Evolutionary conservation across 768 basidiomycete species (phyloP), one percentile per base, ranked within the genome.

Genomic region (Boletus rubescentipes): DNA sequence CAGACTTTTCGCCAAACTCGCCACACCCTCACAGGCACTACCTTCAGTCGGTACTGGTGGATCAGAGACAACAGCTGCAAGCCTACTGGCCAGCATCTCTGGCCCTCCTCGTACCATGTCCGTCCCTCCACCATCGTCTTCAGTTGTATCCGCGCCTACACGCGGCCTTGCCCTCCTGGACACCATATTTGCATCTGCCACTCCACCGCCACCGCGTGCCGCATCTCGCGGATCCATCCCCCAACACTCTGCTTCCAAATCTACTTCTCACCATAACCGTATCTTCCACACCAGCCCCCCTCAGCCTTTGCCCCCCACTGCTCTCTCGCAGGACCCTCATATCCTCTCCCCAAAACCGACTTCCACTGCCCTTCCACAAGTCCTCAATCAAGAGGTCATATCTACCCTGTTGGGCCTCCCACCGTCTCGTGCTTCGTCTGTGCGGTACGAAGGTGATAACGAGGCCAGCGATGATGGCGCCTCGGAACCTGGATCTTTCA

Each of bases 111-210:
- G 71, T 23, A 58, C 67, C 35, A 70, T 58, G 55, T 62, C 69
- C 46, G 60, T 61, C 18, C 66, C 67, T 16, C 67, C 67, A 31
- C 48, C 49, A 7, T 62, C 69, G 37, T 69, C 73, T 29, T 59
- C 73, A 7, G 44, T 64, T 50, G 46, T 46, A 52, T 49, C 57
- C 34, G 53, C 67, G 38, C 66, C 72, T 21, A 63, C 70, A 36
- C 79, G 80, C n/a, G 86, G 88, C 7, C 73, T 80, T 44, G 73
- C 80, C 16, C 74, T 91, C 31, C 72, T 91, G 15, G 76, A 87
- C 58, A 78, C 81, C 12, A 87, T 91, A 38, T 91, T 91, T 64
- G 89, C 89, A 4, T 91, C 88, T 6, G 89, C 83, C 6, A 71
- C 68, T 15, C 67, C 68, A 21, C 62, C 70, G 12, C 66, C 59